Evolutionary conservation across 108 stramenopile species (phyloP).

Genomic region (Nitzschia inconspicua): DNA sequence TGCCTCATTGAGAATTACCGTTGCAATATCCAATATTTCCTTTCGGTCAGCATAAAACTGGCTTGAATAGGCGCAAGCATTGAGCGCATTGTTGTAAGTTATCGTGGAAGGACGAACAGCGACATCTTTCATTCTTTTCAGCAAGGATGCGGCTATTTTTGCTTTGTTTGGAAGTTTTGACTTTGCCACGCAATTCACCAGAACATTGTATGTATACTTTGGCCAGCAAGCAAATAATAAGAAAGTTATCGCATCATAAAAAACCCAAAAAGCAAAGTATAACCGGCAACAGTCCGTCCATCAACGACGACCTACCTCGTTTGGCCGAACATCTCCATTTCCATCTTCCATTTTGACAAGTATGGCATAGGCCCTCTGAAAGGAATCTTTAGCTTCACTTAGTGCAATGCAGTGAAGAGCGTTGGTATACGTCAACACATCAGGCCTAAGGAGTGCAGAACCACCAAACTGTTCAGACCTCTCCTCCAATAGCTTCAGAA

Average conservation of each 20-base stretch:
- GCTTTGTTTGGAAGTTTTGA: constrained; percentile 40
- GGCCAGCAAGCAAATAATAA: too few relatives aligned
- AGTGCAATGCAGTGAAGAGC: constrained; percentile 29
- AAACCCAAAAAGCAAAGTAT: too few relatives aligned
- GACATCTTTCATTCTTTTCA: constrained; percentile 23
- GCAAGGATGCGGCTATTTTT: constrained; percentile 23
- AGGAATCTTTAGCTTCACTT: constrained; percentile 21
- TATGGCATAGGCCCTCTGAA: constrained; percentile 18
- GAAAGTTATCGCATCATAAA: too few relatives aligned
- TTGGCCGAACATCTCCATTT: constrained; percentile 21
- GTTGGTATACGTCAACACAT: constrained; percentile 31
- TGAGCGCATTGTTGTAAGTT: constrained; percentile 39
- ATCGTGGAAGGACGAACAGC: constrained; percentile 25
- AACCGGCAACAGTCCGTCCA: too few relatives aligned
- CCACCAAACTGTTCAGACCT: constrained; percentile 8
- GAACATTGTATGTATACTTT: constrained; percentile 12
- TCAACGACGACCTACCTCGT: too few relatives aligned
- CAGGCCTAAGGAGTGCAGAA: constrained; percentile 13
- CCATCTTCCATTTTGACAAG: constrained; percentile 33
- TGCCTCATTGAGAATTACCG: constrained; percentile 25
- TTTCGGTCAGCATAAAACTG: constrained; percentile 2
- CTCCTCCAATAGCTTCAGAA: constrained; percentile 22
- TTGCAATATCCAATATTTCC: constrained; percentile 15
- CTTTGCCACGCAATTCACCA: constrained; percentile 32
- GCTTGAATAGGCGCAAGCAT: constrained; percentile 32